A percentile compares a stretch with the other conserved stretches of the same genome.
These are phyloP conservation scores for Hirsutella thompsonii DNA, from an alignment of 2,329 filamentous ascomycete genomes.

Conservation along the genomic window DNA sequence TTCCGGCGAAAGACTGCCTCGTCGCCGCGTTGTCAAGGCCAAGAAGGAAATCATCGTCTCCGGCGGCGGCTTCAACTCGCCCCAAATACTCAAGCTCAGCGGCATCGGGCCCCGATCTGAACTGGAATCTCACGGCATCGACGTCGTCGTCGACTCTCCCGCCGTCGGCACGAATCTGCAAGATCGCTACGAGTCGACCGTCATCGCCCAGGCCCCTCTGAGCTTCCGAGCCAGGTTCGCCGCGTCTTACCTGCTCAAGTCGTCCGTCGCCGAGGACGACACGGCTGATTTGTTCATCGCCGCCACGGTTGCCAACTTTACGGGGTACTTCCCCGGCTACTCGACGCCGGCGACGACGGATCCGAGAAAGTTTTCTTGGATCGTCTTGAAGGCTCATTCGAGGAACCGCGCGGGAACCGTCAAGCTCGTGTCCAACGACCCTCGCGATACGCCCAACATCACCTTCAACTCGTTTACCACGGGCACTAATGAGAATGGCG, in stretches of 20 bases:
- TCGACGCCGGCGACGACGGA: slow-evolving; percentile 4
- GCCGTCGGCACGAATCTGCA: slow-evolving; percentile 45
- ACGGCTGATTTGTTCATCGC: slow-evolving; percentile 11
- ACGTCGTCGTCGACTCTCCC: slow-evolving; percentile 40
- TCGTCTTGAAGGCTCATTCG: slow-evolving; percentile 45
- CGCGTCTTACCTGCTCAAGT: slow-evolving; percentile 11
- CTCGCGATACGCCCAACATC: too few species aligned
- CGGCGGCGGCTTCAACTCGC: slow-evolving; percentile 32
- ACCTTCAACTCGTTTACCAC: too few species aligned
- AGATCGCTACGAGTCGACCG: slow-evolving; percentile 15
- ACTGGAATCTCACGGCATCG: slow-evolving; percentile 30
- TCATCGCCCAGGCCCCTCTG: slow-evolving; percentile 4
- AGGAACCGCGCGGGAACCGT: slow-evolving; percentile 51
- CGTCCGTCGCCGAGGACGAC: slow-evolving; percentile 16
- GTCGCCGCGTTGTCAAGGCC: slow-evolving; percentile 15
- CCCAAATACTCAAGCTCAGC: slow-evolving; percentile 31
- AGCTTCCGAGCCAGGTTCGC: slow-evolving; percentile 11
- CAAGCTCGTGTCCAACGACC: slow-evolving; percentile 36
- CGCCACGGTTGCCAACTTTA: slow-evolving; percentile 13
- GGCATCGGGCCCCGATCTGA: slow-evolving; percentile 28
- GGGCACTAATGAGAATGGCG: too few species aligned
- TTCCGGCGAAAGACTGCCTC: slow-evolving; percentile 3
- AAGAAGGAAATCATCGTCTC: slow-evolving; percentile 32
- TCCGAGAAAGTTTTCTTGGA: slow-evolving; percentile 23
- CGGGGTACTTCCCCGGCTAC: slow-evolving; percentile 16